Percentiles rank a stretch among this genome's conserved stretches.
phyloP scores from a whole-genome alignment of 75 land plant species.

The Sequoiadendron giganteum region DNA sequence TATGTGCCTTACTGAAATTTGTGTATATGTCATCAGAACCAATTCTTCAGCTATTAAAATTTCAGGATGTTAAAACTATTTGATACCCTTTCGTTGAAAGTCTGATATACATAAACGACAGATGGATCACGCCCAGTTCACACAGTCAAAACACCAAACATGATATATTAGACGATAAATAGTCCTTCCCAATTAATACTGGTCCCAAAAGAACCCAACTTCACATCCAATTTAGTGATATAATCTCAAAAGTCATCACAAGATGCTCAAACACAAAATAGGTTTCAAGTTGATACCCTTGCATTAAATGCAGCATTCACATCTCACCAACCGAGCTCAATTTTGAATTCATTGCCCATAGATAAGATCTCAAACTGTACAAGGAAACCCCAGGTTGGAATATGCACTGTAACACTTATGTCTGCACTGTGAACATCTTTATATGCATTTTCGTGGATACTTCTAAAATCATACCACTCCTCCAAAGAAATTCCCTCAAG shows the following conservation, averaged over 20 bases:
- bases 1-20: neutral
- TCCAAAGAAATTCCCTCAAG: neutral
- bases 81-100: neutral
- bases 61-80: neutral
- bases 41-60: neutral
- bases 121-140: neutral
- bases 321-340: neutral
- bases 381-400: constrained; percentile 1
- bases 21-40: neutral
- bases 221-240: neutral
- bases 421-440: neutral
- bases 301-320: neutral
- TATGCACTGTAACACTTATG: neutral
- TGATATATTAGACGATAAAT: neutral
- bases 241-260: neutral
- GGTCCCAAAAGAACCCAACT: neutral
- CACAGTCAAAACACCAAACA: neutral
- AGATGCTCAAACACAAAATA: constrained; percentile 3
- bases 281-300: neutral
- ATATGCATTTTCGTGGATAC: neutral
- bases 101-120: neutral
- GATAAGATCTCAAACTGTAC: neutral
- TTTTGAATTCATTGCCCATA: neutral
- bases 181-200: neutral
- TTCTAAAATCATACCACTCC: neutral